These are phyloP conservation scores for Asterophora parasitica DNA, from an alignment of 768 basidiomycete species.

Conservation along the genomic window DNA sequence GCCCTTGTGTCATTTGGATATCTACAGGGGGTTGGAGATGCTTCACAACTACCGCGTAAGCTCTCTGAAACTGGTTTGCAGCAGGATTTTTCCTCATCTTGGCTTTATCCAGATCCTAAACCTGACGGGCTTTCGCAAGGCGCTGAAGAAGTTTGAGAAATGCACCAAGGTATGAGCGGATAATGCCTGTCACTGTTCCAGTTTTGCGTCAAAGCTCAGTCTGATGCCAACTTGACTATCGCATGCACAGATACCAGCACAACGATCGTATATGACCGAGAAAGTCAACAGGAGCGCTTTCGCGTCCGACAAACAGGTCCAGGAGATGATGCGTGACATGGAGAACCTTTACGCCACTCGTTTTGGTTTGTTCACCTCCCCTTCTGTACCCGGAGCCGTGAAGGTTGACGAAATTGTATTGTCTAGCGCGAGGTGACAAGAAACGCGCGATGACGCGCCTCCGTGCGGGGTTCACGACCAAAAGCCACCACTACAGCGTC, in stretches of 20 bases:
- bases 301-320: constrained; percentile 55
- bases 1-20: no score
- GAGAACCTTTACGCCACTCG: constrained; percentile 71
- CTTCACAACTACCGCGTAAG: constrained; percentile 86
- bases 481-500: constrained; percentile 64
- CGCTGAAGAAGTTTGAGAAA: constrained; percentile 83
- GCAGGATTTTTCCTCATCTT: neutral
- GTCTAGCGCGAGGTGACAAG: constrained; percentile 59
- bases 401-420: neutral
- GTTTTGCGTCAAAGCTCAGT: no score
- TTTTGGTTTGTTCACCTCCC: constrained; percentile 47
- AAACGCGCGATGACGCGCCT: constrained; percentile 73
- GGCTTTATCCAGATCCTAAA: constrained; percentile 61
- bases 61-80: neutral
- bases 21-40: constrained; percentile 64
- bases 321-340: constrained; percentile 65
- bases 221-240: no score
- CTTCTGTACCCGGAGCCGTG: neutral
- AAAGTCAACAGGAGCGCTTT: constrained; percentile 72
- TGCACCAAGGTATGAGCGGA: constrained; percentile 47
- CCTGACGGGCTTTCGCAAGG: constrained; percentile 84
- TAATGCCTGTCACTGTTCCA: constrained; percentile 4
- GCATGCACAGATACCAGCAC: constrained; percentile 50
- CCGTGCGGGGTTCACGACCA: constrained; percentile 44
- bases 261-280: constrained; percentile 77